Conservation (phyloP, 352 stramenopile species). For the Globisporangium spiculum region DNA sequence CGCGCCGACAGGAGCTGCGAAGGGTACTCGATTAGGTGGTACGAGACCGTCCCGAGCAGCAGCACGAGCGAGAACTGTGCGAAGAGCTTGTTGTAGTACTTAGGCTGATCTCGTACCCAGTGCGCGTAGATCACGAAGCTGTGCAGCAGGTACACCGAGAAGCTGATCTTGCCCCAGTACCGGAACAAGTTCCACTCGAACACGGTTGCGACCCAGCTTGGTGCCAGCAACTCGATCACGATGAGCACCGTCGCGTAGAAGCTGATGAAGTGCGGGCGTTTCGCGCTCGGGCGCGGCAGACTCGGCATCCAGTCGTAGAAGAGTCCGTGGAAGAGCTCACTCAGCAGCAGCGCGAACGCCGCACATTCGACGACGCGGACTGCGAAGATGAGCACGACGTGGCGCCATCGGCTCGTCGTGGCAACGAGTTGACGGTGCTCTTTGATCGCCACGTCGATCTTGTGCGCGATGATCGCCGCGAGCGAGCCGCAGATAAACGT, state of each 20-base stretch:
- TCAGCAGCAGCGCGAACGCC: constrained; percentile 22
- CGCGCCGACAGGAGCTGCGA: constrained; percentile 38
- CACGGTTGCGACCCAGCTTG: constrained; percentile 20
- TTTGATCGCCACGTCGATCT: constrained; percentile 19
- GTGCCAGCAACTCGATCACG: constrained; percentile 36
- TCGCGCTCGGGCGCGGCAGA: too few relatives aligned
- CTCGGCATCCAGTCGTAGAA: constrained; percentile 27
- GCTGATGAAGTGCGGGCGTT: constrained; percentile 23
- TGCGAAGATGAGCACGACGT: too few relatives aligned
- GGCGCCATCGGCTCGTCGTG: constrained; percentile 8
- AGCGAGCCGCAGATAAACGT: constrained; percentile 38
- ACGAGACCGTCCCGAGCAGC: constrained; percentile 33
- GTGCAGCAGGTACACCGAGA: constrained; percentile 42
- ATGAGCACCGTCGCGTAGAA: constrained; percentile 24
- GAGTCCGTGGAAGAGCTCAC: constrained; percentile 19
- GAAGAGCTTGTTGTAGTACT: constrained; percentile 39
- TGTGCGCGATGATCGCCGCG: constrained; percentile 26
- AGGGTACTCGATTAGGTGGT: constrained; percentile 42
- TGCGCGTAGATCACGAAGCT: constrained; percentile 38
- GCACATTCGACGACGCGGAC: constrained; percentile 17
- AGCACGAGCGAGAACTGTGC: constrained; percentile 25
- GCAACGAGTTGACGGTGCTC: not conserved
- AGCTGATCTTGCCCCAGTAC: constrained; percentile 38
- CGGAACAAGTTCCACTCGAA: constrained; percentile 35
- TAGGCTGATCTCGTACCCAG: constrained; percentile 21